A percentile compares a stretch with the other conserved stretches of the same genome.
phyloP scores from a whole-genome alignment of 192 early-diverging fungal genomes.

The Podila clonocystis region DNA sequence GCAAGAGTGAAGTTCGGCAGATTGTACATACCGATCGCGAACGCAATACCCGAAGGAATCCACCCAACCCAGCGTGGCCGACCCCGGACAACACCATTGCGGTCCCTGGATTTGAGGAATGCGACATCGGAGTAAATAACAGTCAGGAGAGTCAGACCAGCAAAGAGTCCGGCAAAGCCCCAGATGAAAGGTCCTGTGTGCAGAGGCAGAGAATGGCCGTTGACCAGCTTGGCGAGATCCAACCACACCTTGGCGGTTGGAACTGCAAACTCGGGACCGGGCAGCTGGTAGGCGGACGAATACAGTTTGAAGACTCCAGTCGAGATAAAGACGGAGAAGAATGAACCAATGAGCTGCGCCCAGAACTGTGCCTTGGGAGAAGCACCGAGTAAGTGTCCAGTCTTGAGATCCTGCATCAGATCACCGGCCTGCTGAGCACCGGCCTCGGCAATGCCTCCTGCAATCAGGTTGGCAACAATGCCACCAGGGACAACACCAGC shows the following conservation, averaged over 20 bases:
- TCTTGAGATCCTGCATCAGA: conserved; percentile 87
- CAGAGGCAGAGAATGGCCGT: conserved; percentile 75
- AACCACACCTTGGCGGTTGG: conserved; percentile 84
- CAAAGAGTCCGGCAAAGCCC: conserved; percentile 66
- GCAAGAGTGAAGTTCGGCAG: conserved; percentile 81
- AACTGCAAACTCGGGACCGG: conserved; percentile 72
- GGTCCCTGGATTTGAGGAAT: too few species aligned
- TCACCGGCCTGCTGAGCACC: conserved; percentile 57
- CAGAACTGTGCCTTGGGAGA: conserved; percentile 87
- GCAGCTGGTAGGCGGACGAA: conserved; percentile 73
- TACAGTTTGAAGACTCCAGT: conserved; percentile 77
- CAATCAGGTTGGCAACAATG: conserved; percentile 79
- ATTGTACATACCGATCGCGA: conserved; percentile 86
- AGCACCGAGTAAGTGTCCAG: conserved; percentile 84
- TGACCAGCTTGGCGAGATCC: conserved; percentile 82
- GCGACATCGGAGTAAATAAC: conserved; percentile 39
- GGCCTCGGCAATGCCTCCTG: conserved; percentile 84
- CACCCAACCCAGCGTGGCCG: conserved; percentile 53
- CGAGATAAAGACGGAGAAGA: conserved; percentile 75
- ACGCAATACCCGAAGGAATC: conserved; percentile 79
- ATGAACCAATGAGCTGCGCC: conserved; percentile 83
- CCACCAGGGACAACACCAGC: conserved; percentile 79
- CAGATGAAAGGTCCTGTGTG: conserved; percentile 69
- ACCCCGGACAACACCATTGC: conserved; percentile 4
- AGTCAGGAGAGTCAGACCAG: conserved; percentile 52